Conservation (phyloP, 192 early-diverging fungal species). For the Coemansia sp. region DNA sequence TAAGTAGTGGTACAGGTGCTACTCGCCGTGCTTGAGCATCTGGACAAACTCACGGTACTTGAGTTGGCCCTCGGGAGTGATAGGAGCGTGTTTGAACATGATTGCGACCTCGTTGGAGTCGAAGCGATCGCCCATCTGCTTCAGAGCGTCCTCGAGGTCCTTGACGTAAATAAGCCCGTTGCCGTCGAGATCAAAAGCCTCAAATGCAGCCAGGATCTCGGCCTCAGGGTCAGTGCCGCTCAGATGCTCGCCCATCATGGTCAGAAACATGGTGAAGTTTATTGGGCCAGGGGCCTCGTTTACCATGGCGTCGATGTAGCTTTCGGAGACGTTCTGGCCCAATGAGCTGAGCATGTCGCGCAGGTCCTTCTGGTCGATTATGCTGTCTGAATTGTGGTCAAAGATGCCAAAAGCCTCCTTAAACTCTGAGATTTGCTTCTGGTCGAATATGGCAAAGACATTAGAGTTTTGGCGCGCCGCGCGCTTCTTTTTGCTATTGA, state of each 20-base stretch:
- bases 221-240: conserved; percentile 88
- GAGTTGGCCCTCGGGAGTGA: conserved; percentile 74
- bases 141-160: conserved; percentile 83
- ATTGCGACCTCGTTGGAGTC: conserved; percentile 90
- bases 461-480: conserved; percentile 93
- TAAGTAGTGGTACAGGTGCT: background rate
- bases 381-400: conserved; percentile 90
- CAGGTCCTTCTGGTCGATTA: conserved; percentile 90
- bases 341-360: conserved; percentile 83
- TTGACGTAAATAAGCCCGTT: conserved; percentile 80
- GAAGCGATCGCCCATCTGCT: conserved; percentile 91
- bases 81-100: conserved; percentile 88
- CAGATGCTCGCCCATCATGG: conserved; percentile 92
- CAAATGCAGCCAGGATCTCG: conserved; percentile 90
- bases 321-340: conserved; percentile 66
- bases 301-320: conserved; percentile 88
- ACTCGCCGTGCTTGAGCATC: conserved; percentile 83
- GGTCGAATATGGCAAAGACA: conserved; percentile 97
- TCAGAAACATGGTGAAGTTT: conserved; percentile 98
- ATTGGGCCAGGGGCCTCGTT: conserved; percentile 83
- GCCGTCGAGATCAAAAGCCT: conserved; percentile 84
- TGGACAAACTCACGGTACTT: conserved; percentile 92
- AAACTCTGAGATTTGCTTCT: conserved; percentile 92
- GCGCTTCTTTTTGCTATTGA: conserved; percentile 79
- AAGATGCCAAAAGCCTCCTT: conserved; percentile 96